Evolutionary conservation across 2,329 filamentous ascomycete species (phyloP), one percentile per base, ranked within the genome.

Genomic region (Botrytis tulipae): DNA sequence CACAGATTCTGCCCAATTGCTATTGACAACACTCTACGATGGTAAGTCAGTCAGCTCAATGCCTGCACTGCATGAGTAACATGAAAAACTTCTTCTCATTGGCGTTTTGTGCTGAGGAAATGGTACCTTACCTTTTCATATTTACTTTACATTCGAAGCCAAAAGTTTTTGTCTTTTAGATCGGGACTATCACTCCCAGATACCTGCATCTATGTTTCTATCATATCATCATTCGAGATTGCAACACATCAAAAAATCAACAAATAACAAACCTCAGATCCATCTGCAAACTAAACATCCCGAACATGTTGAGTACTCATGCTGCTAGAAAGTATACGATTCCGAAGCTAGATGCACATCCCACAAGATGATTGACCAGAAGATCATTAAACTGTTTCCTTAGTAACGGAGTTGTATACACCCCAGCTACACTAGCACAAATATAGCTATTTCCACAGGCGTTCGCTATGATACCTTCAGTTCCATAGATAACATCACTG

Each of bases 351-450:
- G 25, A 54, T 7, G 12, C 5, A 54, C 48, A 54, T 16, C n/a
- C 12, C 25, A 54, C 25, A n/a, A n/a, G 12, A 3, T n/a, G 12
- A n/a, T 14, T 6, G 14, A 51, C 4, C 25, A 16, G 25, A n/a
- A n/a, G 25, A 54, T 1, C 10, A 54, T 7, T 54, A 16, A n/a
- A 54, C 0, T n/a, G 12, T 16, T 54, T n/a, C 7, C 10, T n/a
- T 3, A n/a, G 5, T 2, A 0, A 2, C n/a, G 14, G 25, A 16
- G 5, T 54, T 54, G 2, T 25, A n/a, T n/a, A 54, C 5, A n/a
- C 25, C 25, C 48, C n/a, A 7, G 25, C 48, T 54, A n/a, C 5
- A 54, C 25, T 5, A 54, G 25, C 12, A n/a, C 5, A 51, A 54
- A 16, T 1, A 54, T 14, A 16, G 25, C 25, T 16, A 7, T n/a